A percentile compares a stretch with the other conserved stretches of the same genome.
These are phyloP conservation scores for Backusella australiensis DNA, from an alignment of 192 early-diverging fungal species.

Conservation along the genomic window DNA sequence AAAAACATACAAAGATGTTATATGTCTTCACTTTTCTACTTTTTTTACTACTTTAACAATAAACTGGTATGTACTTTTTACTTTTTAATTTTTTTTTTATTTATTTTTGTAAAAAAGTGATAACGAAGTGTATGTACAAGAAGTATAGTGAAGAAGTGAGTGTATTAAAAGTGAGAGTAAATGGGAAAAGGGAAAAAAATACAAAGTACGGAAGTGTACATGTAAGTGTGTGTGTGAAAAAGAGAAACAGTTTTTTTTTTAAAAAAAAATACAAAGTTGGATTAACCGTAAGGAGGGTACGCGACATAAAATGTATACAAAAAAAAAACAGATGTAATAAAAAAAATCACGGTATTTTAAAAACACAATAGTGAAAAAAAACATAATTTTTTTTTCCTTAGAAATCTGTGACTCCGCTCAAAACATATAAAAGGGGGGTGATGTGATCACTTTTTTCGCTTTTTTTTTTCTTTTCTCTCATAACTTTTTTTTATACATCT, in stretches of 20 bases:
- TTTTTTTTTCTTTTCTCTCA: not conserved
- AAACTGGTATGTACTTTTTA: not conserved
- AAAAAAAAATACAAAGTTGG: too few relatives aligned
- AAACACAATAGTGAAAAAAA: not conserved
- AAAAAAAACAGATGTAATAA: not conserved
- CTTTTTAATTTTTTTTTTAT: not conserved
- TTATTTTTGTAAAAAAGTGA: not conserved
- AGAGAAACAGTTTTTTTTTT: too few relatives aligned
- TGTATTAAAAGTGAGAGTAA: not conserved
- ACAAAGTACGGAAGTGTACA: not conserved
- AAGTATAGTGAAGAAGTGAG: not conserved
- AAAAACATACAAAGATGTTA: not conserved
- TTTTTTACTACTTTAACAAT: not conserved
- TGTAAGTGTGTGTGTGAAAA: too few relatives aligned
- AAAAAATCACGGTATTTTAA: constrained; percentile 1
- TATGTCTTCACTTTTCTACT: not conserved
- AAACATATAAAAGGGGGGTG: constrained; percentile 14
- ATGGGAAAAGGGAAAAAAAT: not conserved
- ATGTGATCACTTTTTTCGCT: not conserved
- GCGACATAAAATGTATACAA: not conserved
- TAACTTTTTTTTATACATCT: not conserved
- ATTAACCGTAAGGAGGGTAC: too few relatives aligned
- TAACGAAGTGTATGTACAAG: not conserved
- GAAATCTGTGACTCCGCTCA: constrained; percentile 5
- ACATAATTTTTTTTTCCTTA: constrained; percentile 3